These are phyloP conservation scores for Artemisia annua DNA, from an alignment of 129 eudicot genomes.

Conservation along the genomic window DNA sequence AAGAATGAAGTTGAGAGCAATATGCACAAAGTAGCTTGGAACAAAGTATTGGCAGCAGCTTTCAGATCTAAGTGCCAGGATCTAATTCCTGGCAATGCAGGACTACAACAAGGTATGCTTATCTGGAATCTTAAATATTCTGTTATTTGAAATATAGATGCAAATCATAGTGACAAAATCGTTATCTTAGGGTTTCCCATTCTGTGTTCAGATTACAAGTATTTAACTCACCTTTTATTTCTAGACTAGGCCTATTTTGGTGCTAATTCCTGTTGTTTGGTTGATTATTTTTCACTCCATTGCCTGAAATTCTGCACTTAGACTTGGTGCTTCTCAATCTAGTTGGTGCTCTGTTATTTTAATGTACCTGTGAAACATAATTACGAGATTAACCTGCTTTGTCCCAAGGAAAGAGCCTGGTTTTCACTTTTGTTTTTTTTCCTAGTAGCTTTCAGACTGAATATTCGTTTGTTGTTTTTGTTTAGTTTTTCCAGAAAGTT, in stretches of 20 bases:
- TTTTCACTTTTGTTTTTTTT: too few relatives aligned
- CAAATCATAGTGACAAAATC: not conserved
- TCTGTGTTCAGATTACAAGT: too few relatives aligned
- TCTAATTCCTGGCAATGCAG: constrained; percentile 38
- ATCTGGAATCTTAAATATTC: not conserved
- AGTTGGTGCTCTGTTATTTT: too few relatives aligned
- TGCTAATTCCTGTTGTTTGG: not conserved
- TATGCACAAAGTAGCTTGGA: constrained; percentile 46
- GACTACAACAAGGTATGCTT: constrained; percentile 48
- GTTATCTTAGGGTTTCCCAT: too few relatives aligned
- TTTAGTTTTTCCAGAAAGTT: too few relatives aligned
- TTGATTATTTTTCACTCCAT: not conserved
- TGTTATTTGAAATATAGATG: not conserved
- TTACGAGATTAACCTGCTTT: not conserved
- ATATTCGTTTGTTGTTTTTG: too few relatives aligned
- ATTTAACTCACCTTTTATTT: not conserved
- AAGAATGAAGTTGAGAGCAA: constrained; percentile 60
- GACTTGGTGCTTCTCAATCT: too few relatives aligned
- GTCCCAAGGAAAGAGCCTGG: not conserved
- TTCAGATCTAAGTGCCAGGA: constrained; percentile 67
- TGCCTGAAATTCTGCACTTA: too few relatives aligned
- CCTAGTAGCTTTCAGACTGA: not conserved
- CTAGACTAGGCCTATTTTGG: not conserved
- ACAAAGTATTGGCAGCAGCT: constrained; percentile 61
- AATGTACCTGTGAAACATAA: too few relatives aligned